Evolutionary conservation across 208 protist genomes (phyloP), one percentile per base, ranked within the genome.

Genomic region (Phytomonas sp.): DNA sequence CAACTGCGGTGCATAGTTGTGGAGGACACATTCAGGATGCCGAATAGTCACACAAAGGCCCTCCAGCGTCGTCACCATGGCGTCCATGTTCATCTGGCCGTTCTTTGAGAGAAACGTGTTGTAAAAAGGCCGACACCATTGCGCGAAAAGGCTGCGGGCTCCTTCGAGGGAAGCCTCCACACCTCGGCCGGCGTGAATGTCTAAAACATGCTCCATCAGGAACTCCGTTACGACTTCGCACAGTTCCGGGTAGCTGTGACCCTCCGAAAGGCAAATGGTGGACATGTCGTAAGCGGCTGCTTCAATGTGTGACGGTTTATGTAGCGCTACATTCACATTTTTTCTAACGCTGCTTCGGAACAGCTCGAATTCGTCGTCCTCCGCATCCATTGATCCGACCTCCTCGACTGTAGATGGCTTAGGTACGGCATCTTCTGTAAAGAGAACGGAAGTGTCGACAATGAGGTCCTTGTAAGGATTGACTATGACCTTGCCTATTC

Each of bases 41-140:
- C 79, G 66, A 61, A 93, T 83, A 26, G 78, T 80, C 29, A 60
- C 75, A 79, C 82, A 92, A 6, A 87, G 67, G 3, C 86, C 87
- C 68, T 87, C 81, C 9, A 96, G 72, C 23, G 84, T 82, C 13
- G 78, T 78, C 66, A 82, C 76, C 90, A 96, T 96, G 60, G 82
- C 84, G 5, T 91, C 84, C 29, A 83, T 61, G 31, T 79, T 74
- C 62, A 81, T 63, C 51, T 86, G 61, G 37, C 70, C 67, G 30
- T 76, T 75, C 70, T 80, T 75, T 2, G 79, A 79, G 28, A 86
- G 67, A 62, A 85, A 84, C 40, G 70, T 71, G 71, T 82, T 80
- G 72, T 83, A 95, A 68, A 94, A 90, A 0, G 84, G 79, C 8
- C 75, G 60, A 67, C 84, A 91, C 87, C 86, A 93, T 70, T 71